phyloP scores from a whole-genome alignment of 176 grass and related monocot genomes.

The Areca catechu region DNA sequence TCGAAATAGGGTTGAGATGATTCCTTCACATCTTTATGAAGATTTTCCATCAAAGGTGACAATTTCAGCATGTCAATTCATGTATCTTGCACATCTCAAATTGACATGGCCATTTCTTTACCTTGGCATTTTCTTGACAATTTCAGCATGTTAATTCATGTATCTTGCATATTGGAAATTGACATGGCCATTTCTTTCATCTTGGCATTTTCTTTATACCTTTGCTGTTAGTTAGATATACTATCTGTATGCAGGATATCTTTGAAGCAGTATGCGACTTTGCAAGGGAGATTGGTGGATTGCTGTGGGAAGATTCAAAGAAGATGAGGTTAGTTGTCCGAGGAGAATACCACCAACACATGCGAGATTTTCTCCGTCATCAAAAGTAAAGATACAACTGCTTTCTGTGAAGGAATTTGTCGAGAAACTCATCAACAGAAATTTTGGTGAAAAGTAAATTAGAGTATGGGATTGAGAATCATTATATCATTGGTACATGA shows the following conservation, averaged over 20 bases:
- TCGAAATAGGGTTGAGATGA: conserved; percentile 72
- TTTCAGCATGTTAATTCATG: not conserved
- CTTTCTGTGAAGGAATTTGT: no score
- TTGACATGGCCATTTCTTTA: no score
- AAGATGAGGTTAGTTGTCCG: conserved; percentile 67
- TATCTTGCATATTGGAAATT: no score
- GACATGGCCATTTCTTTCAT: no score
- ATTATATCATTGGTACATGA: no score
- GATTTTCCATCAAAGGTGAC: conserved; percentile 90
- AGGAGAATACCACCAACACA: conserved; percentile 56
- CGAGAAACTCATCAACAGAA: no score
- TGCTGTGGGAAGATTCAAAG: conserved; percentile 65
- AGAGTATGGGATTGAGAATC: no score
- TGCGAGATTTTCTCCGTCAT: conserved; percentile 68
- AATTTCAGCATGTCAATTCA: not conserved
- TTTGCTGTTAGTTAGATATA: no score
- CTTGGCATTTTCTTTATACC: no score
- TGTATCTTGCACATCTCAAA: no score
- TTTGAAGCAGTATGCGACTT: conserved; percentile 78
- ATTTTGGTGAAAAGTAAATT: no score
- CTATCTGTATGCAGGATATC: conserved; percentile 39
- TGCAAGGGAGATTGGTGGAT: conserved; percentile 55
- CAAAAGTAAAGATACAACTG: conserved; percentile 28
- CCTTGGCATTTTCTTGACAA: conserved; percentile 13
- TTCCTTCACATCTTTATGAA: conserved; percentile 59